Base-by-base conservation (phyloP, 768 basidiomycete genomes). In the Coprinopsis sp. region DNA sequence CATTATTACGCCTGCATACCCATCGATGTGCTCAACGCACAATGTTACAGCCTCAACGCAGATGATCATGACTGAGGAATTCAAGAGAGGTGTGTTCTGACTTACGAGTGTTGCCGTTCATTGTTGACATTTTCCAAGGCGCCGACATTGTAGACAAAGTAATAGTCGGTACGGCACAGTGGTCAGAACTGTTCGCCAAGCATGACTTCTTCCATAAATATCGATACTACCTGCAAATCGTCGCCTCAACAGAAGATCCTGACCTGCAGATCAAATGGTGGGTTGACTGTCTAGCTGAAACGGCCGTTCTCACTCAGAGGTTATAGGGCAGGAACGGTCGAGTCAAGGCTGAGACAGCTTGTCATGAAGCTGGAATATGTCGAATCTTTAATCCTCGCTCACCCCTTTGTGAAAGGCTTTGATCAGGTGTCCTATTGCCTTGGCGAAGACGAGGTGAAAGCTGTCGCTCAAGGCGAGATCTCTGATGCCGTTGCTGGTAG, bases 181-280 rank as follows among this genome's bases (percentile, higher is more conserved):
- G 96, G 96, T 84, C 84, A 44, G 92, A 96, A 62, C 72, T 98
- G n/a, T 99, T 98, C 59, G 66, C 81, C 36, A 91, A 91, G 62
- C 92, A 95, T 61, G 93, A 97, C 64, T 98, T 99, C 66, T 99
- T 98, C 75, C 83, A 87, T 63, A 91, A 87, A 69, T 98, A 98
- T 64, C 82, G 87, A 52, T 93, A 94, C 71, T 98, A 98, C 64
- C 77, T 98, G 18, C 92, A 94, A 78, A 84, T 98, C 21, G 90
- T 93, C 45, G 92, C 95, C 6, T 92, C 91, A 4, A 91, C 93
- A 22, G 89, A 81, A 0, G 79, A 81, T 40, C 60, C 80, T 5
- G 91, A 93, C n/a, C 68, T 84, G 12, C 91, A 97, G 61, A 79
- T 90, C 50, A 96, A 96, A 70, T 98, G 95, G 95, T 94, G 57